Evolutionary conservation across 805 yeast genomes (phyloP).

Genomic region (Helenozyma rhizophorensis): DNA sequence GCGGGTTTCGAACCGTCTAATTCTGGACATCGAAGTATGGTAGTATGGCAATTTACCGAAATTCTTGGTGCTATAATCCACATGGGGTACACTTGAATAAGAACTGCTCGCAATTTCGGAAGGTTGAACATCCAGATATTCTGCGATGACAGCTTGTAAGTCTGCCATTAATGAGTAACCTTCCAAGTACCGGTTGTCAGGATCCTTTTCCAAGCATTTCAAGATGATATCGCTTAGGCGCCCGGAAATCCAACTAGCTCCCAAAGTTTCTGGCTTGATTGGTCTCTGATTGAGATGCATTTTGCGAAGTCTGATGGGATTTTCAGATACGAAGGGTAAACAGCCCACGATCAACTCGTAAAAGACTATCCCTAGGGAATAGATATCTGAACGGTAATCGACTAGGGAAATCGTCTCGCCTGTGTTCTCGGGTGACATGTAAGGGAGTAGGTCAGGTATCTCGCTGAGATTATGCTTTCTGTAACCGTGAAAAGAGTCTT

Average conservation of each 20-base stretch:
- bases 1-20: constrained; percentile 1
- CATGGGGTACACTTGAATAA: neutral
- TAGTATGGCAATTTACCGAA: constrained; percentile 4
- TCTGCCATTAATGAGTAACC: constrained; percentile 34
- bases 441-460: constrained; percentile 39
- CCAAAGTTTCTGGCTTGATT: constrained; percentile 31
- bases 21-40: constrained; percentile 8
- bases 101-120: constrained; percentile 1
- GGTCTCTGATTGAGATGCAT: constrained; percentile 41
- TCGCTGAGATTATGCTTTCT: constrained; percentile 36
- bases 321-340: constrained; percentile 40
- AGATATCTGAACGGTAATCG: constrained; percentile 46
- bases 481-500: constrained; percentile 39
- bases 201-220: constrained; percentile 39
- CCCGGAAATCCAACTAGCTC: constrained; percentile 23
- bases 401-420: constrained; percentile 34
- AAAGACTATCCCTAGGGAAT: constrained; percentile 46
- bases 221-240: constrained; percentile 36
- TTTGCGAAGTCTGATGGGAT: constrained; percentile 33
- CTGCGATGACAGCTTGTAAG: constrained; percentile 21
- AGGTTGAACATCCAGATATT: constrained; percentile 8
- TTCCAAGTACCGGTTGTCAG: constrained; percentile 35
- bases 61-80: neutral
- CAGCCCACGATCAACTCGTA: constrained; percentile 45
- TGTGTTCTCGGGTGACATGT: constrained; percentile 48